Conservation (phyloP, 768 basidiomycete species). For the Clavulina sp. region DNA sequence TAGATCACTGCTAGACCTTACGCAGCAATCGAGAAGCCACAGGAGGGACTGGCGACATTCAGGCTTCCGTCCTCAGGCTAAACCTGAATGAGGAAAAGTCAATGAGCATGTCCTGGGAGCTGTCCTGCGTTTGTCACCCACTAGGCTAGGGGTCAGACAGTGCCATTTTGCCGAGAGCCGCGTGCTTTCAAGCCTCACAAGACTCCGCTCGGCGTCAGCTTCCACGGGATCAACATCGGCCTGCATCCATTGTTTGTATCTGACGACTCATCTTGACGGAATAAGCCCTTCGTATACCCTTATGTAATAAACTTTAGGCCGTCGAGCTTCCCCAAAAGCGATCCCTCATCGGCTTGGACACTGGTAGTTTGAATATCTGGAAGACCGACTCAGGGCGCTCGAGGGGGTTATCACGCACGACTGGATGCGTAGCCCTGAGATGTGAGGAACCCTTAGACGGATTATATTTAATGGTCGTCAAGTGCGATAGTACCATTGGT, state of each 20-base stretch:
- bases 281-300: too few species aligned
- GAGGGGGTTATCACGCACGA: slow-evolving; percentile 19
- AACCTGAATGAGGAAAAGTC: slow-evolving; percentile 15
- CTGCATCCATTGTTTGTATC: slow-evolving; percentile 16
- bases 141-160: slow-evolving; percentile 10
- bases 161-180: slow-evolving; percentile 14
- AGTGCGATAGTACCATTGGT: slow-evolving; percentile 21
- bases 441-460: slow-evolving; percentile 17
- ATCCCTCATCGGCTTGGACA: slow-evolving; percentile 14
- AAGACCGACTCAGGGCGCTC: slow-evolving; percentile 19
- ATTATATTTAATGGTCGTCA: slow-evolving; percentile 20
- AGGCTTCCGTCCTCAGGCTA: too few species aligned
- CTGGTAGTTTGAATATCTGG: slow-evolving; percentile 18
- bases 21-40: too few species aligned
- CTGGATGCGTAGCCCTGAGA: slow-evolving; percentile 18
- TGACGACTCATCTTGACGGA: too few species aligned
- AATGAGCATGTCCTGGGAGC: slow-evolving; percentile 15
- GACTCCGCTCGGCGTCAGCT: slow-evolving; percentile 6
- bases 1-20: too few species aligned
- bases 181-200: slow-evolving; percentile 12
- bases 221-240: slow-evolving; percentile 14
- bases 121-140: slow-evolving; percentile 14
- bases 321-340: slow-evolving; percentile 15
- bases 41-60: too few species aligned
- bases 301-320: slow-evolving; percentile 16